These are phyloP conservation scores for Imleria badia DNA, from an alignment of 768 basidiomycete genomes.

Conservation along the genomic window DNA sequence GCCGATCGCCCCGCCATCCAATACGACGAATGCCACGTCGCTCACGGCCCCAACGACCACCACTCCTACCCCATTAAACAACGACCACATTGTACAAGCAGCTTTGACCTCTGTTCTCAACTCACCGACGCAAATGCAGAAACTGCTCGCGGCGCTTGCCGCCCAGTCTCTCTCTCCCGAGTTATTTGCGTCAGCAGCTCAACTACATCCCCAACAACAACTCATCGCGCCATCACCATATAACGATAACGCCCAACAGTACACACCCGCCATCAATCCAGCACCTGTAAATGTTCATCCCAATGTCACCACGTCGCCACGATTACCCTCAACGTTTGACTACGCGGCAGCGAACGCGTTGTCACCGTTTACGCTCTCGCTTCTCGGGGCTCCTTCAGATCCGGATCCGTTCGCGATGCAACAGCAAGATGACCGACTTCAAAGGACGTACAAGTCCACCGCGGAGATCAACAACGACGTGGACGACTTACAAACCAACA, in stretches of 20 bases:
- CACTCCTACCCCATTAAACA: constrained; percentile 25
- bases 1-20: constrained; percentile 11
- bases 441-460: constrained; percentile 58
- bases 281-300: background rate
- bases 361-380: constrained; percentile 26
- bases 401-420: constrained; percentile 34
- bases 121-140: constrained; percentile 57
- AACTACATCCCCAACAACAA: constrained; percentile 23
- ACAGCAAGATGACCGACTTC: constrained; percentile 43
- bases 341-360: constrained; percentile 21
- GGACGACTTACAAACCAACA: constrained; percentile 61
- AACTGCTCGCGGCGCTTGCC: constrained; percentile 48
- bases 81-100: constrained; percentile 47
- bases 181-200: constrained; percentile 16
- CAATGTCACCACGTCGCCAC: constrained; percentile 11
- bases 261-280: background rate
- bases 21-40: constrained; percentile 9
- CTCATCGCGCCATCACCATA: constrained; percentile 33
- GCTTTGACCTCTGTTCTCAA: constrained; percentile 50
- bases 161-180: constrained; percentile 26
- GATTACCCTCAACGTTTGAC: constrained; percentile 21
- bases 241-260: constrained; percentile 11
- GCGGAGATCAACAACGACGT: constrained; percentile 72
- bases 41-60: constrained; percentile 9
- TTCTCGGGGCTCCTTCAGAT: constrained; percentile 27